Base-by-base conservation (phyloP, 2,329 filamentous ascomycete genomes). In the Aspergillus sclerotialis region DNA sequence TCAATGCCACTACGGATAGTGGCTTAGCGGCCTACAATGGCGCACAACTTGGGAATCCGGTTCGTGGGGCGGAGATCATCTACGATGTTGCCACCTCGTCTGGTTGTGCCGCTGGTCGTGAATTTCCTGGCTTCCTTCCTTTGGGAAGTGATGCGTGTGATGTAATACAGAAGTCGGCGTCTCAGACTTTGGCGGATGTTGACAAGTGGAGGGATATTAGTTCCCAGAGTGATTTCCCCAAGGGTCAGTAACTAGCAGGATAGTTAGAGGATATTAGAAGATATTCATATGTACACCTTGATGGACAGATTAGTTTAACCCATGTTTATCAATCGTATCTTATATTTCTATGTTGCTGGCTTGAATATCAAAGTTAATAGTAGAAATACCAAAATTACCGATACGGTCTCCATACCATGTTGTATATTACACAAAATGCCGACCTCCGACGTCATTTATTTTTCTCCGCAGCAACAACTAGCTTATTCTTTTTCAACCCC, bases 21-120 rank as follows among this genome's bases (percentile, higher is more conserved):
- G 32, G 23, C 7, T 42, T 56, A 38, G 32, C 33, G 10, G 40
- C 38, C 6, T 51, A 51, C 10, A 38, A 56, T 24, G 45, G 46
- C 19, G 36, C 28, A 2, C 56, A 62, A 43, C 39, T 42, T 4
- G 56, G 55, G 16, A 42, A 58, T 36, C 43, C 54, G 4, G 38
- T 43, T 11, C 61, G 58, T 31, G 59, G 49, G 6, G 52, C 43
- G 12, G 38, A 49, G 31, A 40, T 53, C 21, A 50, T 62, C 32
- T 56, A 60, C 35, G 53, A 62, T 23, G 44, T 54, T 13, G 36
- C 50, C 7, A 50, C 45, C 15, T 50, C 47, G 2, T 36, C 49
- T 7, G 52, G 50, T 1, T 28, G 33, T 3, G 52, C 52, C 0
- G 40, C 35, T n/a, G 48, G 49, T 2, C 43, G 40, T 10, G 33